phyloP scores from a whole-genome alignment of 2,329 filamentous ascomycete genomes.

The Diatrype stigma region DNA sequence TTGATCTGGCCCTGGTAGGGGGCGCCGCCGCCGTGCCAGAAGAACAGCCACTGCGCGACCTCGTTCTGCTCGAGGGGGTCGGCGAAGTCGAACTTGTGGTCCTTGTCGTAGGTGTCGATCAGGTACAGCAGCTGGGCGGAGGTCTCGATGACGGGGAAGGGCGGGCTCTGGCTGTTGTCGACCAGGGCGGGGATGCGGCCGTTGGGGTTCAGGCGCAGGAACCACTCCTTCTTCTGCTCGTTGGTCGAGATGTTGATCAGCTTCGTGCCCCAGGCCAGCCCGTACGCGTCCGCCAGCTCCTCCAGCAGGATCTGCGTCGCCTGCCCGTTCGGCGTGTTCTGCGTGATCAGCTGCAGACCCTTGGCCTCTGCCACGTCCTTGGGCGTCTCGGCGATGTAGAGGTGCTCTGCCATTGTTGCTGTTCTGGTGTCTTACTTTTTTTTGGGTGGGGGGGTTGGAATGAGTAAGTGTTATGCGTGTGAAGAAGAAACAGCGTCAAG shows the following conservation, averaged over 20 bases:
- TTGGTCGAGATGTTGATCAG: conserved; percentile 48
- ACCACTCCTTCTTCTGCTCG: conserved; percentile 54
- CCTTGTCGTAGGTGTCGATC: conserved; percentile 42
- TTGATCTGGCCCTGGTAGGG: conserved; percentile 38
- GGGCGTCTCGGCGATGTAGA: conserved; percentile 20
- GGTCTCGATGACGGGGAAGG: conserved; percentile 49
- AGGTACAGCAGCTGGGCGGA: conserved; percentile 50
- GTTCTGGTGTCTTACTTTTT: too few species aligned
- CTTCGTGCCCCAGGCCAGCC: conserved; percentile 42
- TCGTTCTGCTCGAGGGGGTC: conserved; percentile 46
- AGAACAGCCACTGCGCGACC: conserved; percentile 50
- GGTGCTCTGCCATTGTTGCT: conserved; percentile 13
- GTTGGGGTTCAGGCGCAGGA: conserved; percentile 42
- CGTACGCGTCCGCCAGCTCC: conserved; percentile 47
- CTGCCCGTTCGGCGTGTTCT: conserved; percentile 20
- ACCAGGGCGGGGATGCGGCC: conserved; percentile 47
- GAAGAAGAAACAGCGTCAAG: not conserved
- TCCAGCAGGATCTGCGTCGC: conserved; percentile 30
- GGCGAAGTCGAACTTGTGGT: conserved; percentile 47
- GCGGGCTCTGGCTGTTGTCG: conserved; percentile 44
- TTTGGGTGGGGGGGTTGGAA: too few species aligned
- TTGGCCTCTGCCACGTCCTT: conserved; percentile 16
- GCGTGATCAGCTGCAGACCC: conserved; percentile 20
- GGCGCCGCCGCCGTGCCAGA: conserved; percentile 44
- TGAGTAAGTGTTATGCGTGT: too few species aligned